A percentile compares a stretch with the other conserved stretches of the same genome.
Evolutionary conservation across 176 grass and related monocot genomes (phyloP).

Genomic region (Musa itinerans): DNA sequence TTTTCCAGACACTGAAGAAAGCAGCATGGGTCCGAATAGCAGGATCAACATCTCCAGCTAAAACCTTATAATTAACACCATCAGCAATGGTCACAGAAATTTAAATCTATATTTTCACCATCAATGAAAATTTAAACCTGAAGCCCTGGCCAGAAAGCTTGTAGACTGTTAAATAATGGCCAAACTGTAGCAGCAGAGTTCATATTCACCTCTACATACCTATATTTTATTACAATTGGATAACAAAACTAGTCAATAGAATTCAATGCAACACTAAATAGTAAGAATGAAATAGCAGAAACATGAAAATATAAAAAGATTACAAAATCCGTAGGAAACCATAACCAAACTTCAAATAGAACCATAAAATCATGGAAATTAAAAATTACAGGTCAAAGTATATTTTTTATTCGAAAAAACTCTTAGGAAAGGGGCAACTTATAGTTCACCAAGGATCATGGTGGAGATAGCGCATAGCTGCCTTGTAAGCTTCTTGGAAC

Average conservation of each 20-base stretch:
- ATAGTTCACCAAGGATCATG: slow-evolving; percentile 82
- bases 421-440: slow-evolving; percentile 1
- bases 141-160: slow-evolving; percentile 99
- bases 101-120: slow-evolving; percentile 10
- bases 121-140: slow-evolving; percentile 61
- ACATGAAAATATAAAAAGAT: not conserved
- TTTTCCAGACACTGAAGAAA: slow-evolving; percentile 98
- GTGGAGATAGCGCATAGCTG: slow-evolving; percentile 81
- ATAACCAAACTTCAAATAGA: not conserved
- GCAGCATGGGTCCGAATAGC: slow-evolving; percentile 95
- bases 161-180: slow-evolving; percentile 95
- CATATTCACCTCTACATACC: slow-evolving; percentile 99
- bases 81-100: slow-evolving; percentile 61
- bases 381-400: not conserved
- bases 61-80: slow-evolving; percentile 83
- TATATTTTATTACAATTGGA: slow-evolving; percentile 18
- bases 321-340: not conserved
- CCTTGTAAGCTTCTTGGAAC: slow-evolving; percentile 92
- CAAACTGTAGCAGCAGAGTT: slow-evolving; percentile 92
- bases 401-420: too few species aligned
- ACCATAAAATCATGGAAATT: not conserved
- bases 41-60: slow-evolving; percentile 94
- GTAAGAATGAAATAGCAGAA: not conserved
- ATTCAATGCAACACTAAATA: not conserved
- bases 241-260: not conserved